Evolutionary conservation across 179 eudicot genomes (phyloP).

Genomic region (Nepenthes alata): DNA sequence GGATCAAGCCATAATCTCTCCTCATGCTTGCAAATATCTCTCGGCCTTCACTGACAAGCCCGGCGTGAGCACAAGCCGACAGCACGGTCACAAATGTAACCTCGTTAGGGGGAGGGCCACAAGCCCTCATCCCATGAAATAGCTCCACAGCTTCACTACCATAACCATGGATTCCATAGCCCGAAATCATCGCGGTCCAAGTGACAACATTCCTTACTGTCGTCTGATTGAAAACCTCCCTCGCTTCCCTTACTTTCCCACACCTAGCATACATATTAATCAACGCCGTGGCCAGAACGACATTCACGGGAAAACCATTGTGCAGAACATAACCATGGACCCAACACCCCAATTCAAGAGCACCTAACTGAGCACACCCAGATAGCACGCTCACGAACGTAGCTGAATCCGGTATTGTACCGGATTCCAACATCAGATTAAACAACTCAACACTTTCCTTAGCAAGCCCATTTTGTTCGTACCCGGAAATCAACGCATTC

Average conservation of each 20-base stretch:
- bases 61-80: slow-evolving; percentile 31
- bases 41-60: slow-evolving; percentile 26
- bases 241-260: slow-evolving; percentile 23
- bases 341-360: slow-evolving; percentile 23
- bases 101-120: slow-evolving; percentile 20
- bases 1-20: slow-evolving; percentile 12
- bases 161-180: slow-evolving; percentile 24
- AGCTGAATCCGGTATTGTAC: slow-evolving; percentile 18
- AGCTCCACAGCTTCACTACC: slow-evolving; percentile 27
- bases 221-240: slow-evolving; percentile 22
- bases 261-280: slow-evolving; percentile 30
- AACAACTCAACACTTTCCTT: slow-evolving; percentile 26
- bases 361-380: slow-evolving; percentile 31
- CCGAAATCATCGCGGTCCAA: slow-evolving; percentile 37
- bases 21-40: slow-evolving; percentile 17
- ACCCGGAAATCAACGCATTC: slow-evolving; percentile 36
- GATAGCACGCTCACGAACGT: slow-evolving; percentile 32
- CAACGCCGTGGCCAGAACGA: slow-evolving; percentile 18
- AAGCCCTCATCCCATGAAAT: slow-evolving; percentile 18
- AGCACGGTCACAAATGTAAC: slow-evolving; percentile 28
- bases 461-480: slow-evolving; percentile 30
- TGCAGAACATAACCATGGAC: slow-evolving; percentile 16
- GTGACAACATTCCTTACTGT: slow-evolving; percentile 17
- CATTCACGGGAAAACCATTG: slow-evolving; percentile 12
- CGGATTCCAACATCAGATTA: slow-evolving; percentile 16